These are phyloP conservation scores for Dioszegia aurantiaca DNA, from an alignment of 768 basidiomycete species.

Conservation along the genomic window DNA sequence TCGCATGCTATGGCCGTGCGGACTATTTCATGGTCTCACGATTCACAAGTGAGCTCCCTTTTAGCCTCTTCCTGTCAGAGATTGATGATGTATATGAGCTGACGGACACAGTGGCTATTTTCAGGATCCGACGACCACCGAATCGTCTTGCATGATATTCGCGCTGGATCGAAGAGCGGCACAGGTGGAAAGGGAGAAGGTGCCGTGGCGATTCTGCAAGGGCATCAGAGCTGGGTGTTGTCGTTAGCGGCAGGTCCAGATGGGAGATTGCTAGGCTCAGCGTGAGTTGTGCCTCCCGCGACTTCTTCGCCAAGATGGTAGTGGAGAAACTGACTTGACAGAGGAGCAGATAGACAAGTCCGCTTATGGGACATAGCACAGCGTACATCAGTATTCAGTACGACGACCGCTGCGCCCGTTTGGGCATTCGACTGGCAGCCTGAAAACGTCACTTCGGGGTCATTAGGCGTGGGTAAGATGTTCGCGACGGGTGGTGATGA, in stretches of 20 bases:
- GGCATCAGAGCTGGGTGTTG: conserved; percentile 89
- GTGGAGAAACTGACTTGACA: conserved; percentile 12
- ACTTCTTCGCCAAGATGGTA: too few species aligned
- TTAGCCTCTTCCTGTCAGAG: background rate
- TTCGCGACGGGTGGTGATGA: conserved; percentile 49
- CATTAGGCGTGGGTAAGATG: conserved; percentile 44
- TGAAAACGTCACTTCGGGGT: conserved; percentile 17
- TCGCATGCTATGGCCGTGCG: conserved; percentile 90
- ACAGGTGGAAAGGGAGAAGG: conserved; percentile 62
- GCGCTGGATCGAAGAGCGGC: conserved; percentile 57
- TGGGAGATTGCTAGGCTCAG: conserved; percentile 72
- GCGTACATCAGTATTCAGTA: conserved; percentile 43
- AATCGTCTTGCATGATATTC: conserved; percentile 84
- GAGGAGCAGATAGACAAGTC: conserved; percentile 47
- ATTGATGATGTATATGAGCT: background rate
- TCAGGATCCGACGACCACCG: conserved; percentile 92
- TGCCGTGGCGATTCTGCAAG: conserved; percentile 77
- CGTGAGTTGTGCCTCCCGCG: conserved; percentile 62
- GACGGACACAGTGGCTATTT: conserved; percentile 64
- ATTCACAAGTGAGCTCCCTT: conserved; percentile 71
- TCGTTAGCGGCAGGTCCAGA: conserved; percentile 79
- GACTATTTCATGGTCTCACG: conserved; percentile 81
- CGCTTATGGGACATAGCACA: conserved; percentile 51
- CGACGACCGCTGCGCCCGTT: conserved; percentile 36
- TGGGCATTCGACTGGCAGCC: conserved; percentile 52